phyloP scores from a whole-genome alignment of 2,329 filamentous ascomycete species.

The Drechslerella stenobrocha region DNA sequence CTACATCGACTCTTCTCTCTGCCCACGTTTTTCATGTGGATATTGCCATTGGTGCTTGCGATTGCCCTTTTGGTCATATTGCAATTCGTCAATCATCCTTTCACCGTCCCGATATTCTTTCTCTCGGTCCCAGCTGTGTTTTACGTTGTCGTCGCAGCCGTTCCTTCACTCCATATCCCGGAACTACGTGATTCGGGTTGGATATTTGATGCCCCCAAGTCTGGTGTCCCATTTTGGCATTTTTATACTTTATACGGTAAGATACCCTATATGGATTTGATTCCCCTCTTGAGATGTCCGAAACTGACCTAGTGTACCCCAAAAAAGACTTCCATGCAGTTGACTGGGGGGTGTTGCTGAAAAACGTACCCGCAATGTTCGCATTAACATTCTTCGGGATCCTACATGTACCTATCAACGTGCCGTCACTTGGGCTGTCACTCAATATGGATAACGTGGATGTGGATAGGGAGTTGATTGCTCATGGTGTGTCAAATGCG shows the following conservation, averaged over 20 bases:
- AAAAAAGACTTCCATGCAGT: constrained; percentile 75
- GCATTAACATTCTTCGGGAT: constrained; percentile 97
- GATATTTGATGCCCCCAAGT: constrained; percentile 86
- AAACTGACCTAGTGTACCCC: constrained; percentile 5
- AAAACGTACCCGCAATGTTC: constrained; percentile 90
- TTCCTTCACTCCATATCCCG: constrained; percentile 69
- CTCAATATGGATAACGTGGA: constrained; percentile 90
- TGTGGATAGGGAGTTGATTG: constrained; percentile 84
- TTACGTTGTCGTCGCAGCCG: constrained; percentile 72
- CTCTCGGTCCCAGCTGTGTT: constrained; percentile 74
- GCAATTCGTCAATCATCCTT: constrained; percentile 77
- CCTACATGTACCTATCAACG: constrained; percentile 95
- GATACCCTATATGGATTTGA: neutral
- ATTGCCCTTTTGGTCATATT: constrained; percentile 76
- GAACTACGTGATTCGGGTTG: constrained; percentile 74
- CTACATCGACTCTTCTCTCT: constrained; percentile 71
- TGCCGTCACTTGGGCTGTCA: constrained; percentile 86
- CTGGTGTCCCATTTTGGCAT: constrained; percentile 90
- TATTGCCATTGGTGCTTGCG: constrained; percentile 74
- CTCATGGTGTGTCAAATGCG: constrained; percentile 91
- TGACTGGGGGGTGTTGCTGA: constrained; percentile 78
- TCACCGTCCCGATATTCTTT: constrained; percentile 75
- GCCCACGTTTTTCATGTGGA: constrained; percentile 80
- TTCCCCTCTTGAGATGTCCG: neutral
- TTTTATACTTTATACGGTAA: constrained; percentile 95